Evolutionary conservation across 148 eudicot species (phyloP), one percentile per base, ranked within the genome.

Genomic region (Pharnaceum exiguum): DNA sequence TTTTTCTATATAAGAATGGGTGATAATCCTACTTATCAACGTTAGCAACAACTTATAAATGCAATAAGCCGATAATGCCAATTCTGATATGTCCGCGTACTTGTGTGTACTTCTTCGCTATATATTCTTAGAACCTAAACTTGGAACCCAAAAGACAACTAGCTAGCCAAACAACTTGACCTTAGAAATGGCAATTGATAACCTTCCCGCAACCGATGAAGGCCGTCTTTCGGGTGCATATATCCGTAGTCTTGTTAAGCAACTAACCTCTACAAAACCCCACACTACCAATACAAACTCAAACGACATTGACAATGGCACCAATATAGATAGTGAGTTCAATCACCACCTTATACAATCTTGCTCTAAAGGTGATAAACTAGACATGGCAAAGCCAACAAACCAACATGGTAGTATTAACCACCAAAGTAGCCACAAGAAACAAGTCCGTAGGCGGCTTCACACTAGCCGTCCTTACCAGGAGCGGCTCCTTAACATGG

Each of bases 381-480:
- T 57, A 10, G 63, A 15, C 42, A 63, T 63, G 69, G 65, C 74
- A 18, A 70, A 44, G 50, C 69, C 61, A 24, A 63, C 46, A 25
- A 49, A 38, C 54, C 17, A 38, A 49, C 24, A 62, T 50, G 66
- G 25, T 30, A 28, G 51, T n/a, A n/a, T n/a, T n/a, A n/a, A n/a
- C 29, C 60, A 46, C 62, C 47, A 49, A 63, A 12, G 25, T 49
- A 59, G 63, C 5, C 69, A 63, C 5, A 87, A 80, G 30, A 90
- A 87, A 27, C 89, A 90, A 65, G 87, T 87, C 0, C 77, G 97
- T 38, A 72, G 95, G 62, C 75, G 97, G 62, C 89, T 82, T 11
- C 97, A 90, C 56, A 90, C 97, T 22, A 87, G 75, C 63, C 80
- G 84, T 66, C 97, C 97, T 55, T 90, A 90, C 54, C 95, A 90